Evolutionary conservation across 2,329 filamentous ascomycete species (phyloP), one percentile per base, ranked within the genome.

Genomic region (Neonectria ditissima): DNA sequence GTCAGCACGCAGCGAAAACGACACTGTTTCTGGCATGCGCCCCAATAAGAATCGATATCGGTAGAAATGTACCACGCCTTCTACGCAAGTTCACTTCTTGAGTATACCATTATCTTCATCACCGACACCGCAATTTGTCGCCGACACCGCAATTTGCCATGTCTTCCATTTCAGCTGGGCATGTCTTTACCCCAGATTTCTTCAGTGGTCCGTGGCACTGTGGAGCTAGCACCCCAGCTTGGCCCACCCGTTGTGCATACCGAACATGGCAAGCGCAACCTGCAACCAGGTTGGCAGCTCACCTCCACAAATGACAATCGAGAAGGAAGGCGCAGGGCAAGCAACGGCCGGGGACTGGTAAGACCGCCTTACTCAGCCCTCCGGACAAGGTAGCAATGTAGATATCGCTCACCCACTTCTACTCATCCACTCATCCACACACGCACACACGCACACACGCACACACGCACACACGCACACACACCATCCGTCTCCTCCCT

Each of bases 101-200:
- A 30, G 28, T 10, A 8, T 28, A 10, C 28, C 28, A 9, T 30
- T 30, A 10, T 34, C 32, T 5, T 14, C 7, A 5, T 16, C 13
- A 14, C n/a, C 34, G 16, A 16, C 34, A 8, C 14, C 34, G 34
- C 34, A 16, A n/a, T 37, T 37, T 37, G 14, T 14, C 7, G n/a
- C n/a, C 34, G 16, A 16, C 34, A 8, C 14, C 34, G 34, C 34
- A 16, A n/a, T 37, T 37, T 37, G 14, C 34, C 7, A n/a, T 37
- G 32, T 37, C 16, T 37, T 14, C 13, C 5, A 16, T 14, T 4
- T 37, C n/a, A 8, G 16, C 14, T 16, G 14, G 34, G 34, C 5
- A 14, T 8, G 34, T n/a, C 14, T 37, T 18, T 50, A 50, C 47
- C 47, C 47, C 47, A n/a, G 47, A 50, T 50, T 50, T 50, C 28